Evolutionary conservation across 164 flowering plant species (phyloP), one percentile per base, ranked within the genome.

Genomic region (Vitis rupestris): DNA sequence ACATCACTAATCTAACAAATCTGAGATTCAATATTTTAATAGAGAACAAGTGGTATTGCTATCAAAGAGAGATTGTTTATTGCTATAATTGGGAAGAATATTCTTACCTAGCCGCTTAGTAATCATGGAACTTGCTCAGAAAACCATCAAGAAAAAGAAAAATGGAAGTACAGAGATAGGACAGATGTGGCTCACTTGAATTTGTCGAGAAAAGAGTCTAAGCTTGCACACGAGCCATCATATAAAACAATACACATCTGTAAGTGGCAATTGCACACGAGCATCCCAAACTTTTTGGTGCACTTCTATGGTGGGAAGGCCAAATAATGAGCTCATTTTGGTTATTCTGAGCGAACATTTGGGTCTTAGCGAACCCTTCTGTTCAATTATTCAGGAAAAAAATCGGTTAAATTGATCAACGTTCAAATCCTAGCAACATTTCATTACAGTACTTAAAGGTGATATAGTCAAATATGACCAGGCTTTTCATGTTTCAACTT

Each of bases 161-260:
- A 64, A 8, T 57, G 11, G 10, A 57, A 17, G 17, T 9, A 57
- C 59, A 17, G 50, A 29, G 57, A 37, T 10, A 47, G 47, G 77
- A 69, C 73, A 74, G 70, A 74, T 69, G 66, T 69, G 67, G 7
- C 64, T 68, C 69, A 69, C 72, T 69, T 69, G 48, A 69, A 66
- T 55, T 75, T 74, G 72, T 74, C 66, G 64, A 56, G 68, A 59
- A 66, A 51, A 60, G 17, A 23, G 17, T 3, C 19, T 44, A 60
- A 60, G 64, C 44, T 61, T 49, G 47, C 53, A 47, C 13, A 23
- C 4, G 48, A 71, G 52, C 75, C 66, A 55, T 63, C 69, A 68
- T 50, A 61, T 73, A 61, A 54, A 61, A 50, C 29, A 67, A 60
- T 47, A 61, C 27, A 63, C 59, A 67, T 64, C n/a, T 16, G 56